Conservation (phyloP, 2,329 filamentous ascomycete genomes). For the Rutstroemia sp. region DNA sequence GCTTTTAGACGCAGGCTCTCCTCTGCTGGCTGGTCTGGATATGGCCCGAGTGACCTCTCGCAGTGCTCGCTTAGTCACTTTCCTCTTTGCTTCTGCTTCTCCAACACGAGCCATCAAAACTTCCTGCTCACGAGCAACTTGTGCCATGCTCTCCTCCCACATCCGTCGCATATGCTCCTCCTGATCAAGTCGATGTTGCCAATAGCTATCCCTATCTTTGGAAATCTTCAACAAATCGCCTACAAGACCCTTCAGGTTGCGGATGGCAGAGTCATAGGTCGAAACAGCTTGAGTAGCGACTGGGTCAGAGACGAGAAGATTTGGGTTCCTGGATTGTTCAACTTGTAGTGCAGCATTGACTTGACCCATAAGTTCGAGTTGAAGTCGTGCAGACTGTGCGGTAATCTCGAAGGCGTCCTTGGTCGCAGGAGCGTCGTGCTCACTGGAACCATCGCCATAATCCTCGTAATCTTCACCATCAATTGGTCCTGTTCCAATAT, state of each 20-base stretch:
- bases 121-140: slow-evolving; percentile 92
- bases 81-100: slow-evolving; percentile 84
- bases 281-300: slow-evolving; percentile 68
- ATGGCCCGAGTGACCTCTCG: slow-evolving; percentile 67
- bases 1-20: slow-evolving; percentile 11
- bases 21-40: slow-evolving; percentile 39
- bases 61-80: slow-evolving; percentile 80
- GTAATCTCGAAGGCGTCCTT: slow-evolving; percentile 97
- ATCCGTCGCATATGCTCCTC: slow-evolving; percentile 87
- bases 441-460: slow-evolving; percentile 73
- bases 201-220: slow-evolving; percentile 88
- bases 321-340: slow-evolving; percentile 63
- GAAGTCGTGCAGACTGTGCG: slow-evolving; percentile 86
- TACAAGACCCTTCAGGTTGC: slow-evolving; percentile 76
- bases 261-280: slow-evolving; percentile 85
- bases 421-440: slow-evolving; percentile 65
- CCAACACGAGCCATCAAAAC: slow-evolving; percentile 80
- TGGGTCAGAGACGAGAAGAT: slow-evolving; percentile 66
- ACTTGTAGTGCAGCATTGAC: slow-evolving; percentile 75
- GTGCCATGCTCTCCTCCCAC: slow-evolving; percentile 99
- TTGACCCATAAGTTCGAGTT: slow-evolving; percentile 82
- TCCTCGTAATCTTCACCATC: slow-evolving; percentile 66
- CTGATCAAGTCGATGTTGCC: slow-evolving; percentile 89
- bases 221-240: slow-evolving; percentile 87
- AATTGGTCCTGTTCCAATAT: slow-evolving; percentile 13